Percentiles rank a stretch among this genome's conserved stretches.
These are phyloP conservation scores for Omphalotus olearius DNA, from an alignment of 1,284 basidiomycete genomes.

Conservation along the genomic window DNA sequence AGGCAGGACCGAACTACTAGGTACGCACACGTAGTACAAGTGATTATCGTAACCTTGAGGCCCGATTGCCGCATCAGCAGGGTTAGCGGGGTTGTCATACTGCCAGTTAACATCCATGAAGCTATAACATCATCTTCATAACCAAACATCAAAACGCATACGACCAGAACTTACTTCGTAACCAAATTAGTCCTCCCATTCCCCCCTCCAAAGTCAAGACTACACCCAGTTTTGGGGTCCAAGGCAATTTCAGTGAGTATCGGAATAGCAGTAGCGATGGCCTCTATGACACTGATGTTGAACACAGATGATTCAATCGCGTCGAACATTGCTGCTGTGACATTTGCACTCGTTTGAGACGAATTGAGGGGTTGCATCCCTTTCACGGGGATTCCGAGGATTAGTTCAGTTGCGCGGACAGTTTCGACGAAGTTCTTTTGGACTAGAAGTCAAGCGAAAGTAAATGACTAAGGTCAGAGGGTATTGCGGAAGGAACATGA, in stretches of 20 bases:
- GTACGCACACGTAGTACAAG: slow-evolving; percentile 63
- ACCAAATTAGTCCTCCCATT: slow-evolving; percentile 32
- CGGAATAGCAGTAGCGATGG: slow-evolving; percentile 42
- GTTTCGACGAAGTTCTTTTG: slow-evolving; percentile 67
- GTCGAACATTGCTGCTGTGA: slow-evolving; percentile 31
- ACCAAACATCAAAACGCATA: neutral
- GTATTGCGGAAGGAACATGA: slow-evolving; percentile 15
- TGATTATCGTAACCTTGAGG: slow-evolving; percentile 77
- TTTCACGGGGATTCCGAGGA: slow-evolving; percentile 47
- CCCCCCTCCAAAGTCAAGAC: slow-evolving; percentile 16
- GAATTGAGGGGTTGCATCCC: slow-evolving; percentile 15
- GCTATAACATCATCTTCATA: slow-evolving; percentile 28
- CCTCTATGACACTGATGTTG: slow-evolving; percentile 39
- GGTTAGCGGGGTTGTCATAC: slow-evolving; percentile 60
- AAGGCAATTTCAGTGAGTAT: slow-evolving; percentile 42
- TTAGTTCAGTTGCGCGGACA: slow-evolving; percentile 59
- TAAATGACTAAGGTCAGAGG: slow-evolving; percentile 1
- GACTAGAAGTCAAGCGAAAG: slow-evolving; percentile 37
- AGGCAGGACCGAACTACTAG: neutral
- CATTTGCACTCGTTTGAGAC: slow-evolving; percentile 30
- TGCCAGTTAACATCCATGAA: slow-evolving; percentile 82
- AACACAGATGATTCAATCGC: slow-evolving; percentile 21
- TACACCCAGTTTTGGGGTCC: slow-evolving; percentile 28
- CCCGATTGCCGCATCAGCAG: slow-evolving; percentile 60
- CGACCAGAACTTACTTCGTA: slow-evolving; percentile 38